Percentiles rank a stretch among this genome's conserved stretches.
Evolutionary conservation across 345 rosid genomes (phyloP).

Genomic region (Rhodamnia rubescens): DNA sequence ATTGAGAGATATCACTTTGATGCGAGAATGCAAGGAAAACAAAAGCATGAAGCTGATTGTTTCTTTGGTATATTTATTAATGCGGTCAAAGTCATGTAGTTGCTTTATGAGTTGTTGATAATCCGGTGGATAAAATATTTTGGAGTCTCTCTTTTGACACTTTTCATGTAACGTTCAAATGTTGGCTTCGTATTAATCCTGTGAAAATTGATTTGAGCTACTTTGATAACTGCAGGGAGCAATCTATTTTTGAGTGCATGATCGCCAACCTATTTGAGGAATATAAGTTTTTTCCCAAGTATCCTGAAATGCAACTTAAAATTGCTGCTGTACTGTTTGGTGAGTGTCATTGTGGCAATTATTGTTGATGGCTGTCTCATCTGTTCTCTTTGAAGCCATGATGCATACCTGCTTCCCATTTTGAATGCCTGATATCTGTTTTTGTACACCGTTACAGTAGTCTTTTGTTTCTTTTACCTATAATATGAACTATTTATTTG

Average conservation of each 20-base stretch:
- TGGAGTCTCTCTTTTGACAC: background rate
- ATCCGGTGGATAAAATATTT: background rate
- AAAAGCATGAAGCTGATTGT: background rate
- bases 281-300: conserved; percentile 87
- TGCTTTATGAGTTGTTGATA: background rate
- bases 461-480: background rate
- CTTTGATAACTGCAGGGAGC: conserved; percentile 53
- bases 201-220: background rate
- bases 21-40: background rate
- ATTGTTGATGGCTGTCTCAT: background rate
- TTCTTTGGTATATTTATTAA: background rate
- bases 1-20: background rate
- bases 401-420: background rate
- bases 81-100: background rate
- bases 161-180: background rate
- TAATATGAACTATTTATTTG: background rate
- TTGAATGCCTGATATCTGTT: background rate
- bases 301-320: conserved; percentile 92
- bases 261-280: conserved; percentile 94
- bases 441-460: background rate
- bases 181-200: background rate
- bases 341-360: conserved; percentile 5
- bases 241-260: conserved; percentile 85
- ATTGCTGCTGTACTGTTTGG: conserved; percentile 92
- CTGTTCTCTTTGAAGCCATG: background rate